These are phyloP conservation scores for Boletus subluridellus DNA, from an alignment of 1,284 basidiomycete species.

Conservation along the genomic window DNA sequence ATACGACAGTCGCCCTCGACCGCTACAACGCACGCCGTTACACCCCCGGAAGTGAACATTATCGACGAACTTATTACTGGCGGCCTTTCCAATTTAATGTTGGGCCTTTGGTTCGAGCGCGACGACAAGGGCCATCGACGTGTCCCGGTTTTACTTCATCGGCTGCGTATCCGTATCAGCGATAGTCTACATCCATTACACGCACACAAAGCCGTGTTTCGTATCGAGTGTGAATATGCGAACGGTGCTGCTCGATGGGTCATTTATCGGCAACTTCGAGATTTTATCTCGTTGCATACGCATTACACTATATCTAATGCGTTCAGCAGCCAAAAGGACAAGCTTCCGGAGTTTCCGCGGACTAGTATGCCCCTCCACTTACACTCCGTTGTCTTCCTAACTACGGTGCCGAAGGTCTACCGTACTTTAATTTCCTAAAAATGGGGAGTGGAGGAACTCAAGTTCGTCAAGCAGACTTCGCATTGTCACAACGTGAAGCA, in stretches of 20 bases:
- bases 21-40: slow-evolving; percentile 44
- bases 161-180: slow-evolving; percentile 78
- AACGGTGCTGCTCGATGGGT: slow-evolving; percentile 96
- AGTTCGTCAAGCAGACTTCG: slow-evolving; percentile 69
- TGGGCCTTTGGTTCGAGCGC: slow-evolving; percentile 87
- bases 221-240: slow-evolving; percentile 96
- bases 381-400: neutral
- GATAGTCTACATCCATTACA: slow-evolving; percentile 83
- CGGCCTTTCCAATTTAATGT: slow-evolving; percentile 77
- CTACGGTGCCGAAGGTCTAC: slow-evolving; percentile 54
- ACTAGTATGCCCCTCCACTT: slow-evolving; percentile 55
- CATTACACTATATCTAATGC: slow-evolving; percentile 90
- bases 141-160: slow-evolving; percentile 85
- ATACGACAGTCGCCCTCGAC: slow-evolving; percentile 31
- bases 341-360: slow-evolving; percentile 89
- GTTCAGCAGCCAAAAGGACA: slow-evolving; percentile 65
- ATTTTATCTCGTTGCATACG: slow-evolving; percentile 88
- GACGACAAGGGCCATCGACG: slow-evolving; percentile 85
- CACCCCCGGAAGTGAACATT: slow-evolving; percentile 63
- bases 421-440: slow-evolving; percentile 83
- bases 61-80: slow-evolving; percentile 83
- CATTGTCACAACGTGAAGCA: slow-evolving; percentile 73
- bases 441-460: slow-evolving; percentile 49
- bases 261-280: slow-evolving; percentile 89
- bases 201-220: slow-evolving; percentile 77